These are phyloP conservation scores for Nakazawaea peltata DNA, from an alignment of 805 yeast species.

Conservation along the genomic window DNA sequence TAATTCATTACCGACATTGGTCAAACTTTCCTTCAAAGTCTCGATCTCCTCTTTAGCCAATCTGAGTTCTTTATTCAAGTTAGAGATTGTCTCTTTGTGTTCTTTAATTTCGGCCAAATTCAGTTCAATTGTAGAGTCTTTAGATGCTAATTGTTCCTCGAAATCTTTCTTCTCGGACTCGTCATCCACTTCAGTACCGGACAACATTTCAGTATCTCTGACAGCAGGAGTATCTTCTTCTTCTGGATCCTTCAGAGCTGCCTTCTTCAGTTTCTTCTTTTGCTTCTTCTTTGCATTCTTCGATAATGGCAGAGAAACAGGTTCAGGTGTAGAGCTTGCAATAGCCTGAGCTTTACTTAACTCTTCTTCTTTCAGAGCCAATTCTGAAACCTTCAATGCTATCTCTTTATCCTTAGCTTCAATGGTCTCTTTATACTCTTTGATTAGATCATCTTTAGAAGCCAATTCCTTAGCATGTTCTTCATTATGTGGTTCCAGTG, in stretches of 20 bases:
- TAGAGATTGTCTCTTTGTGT: slow-evolving; percentile 3
- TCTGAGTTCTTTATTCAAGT: slow-evolving; percentile 18
- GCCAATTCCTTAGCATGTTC: background rate
- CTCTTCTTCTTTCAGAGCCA: slow-evolving; percentile 11
- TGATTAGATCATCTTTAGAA: background rate
- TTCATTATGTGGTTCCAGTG: background rate
- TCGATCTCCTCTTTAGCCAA: slow-evolving; percentile 56
- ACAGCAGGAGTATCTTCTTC: slow-evolving; percentile 11
- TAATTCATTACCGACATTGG: slow-evolving; percentile 70
- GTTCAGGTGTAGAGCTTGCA: background rate
- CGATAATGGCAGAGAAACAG: slow-evolving; percentile 7
- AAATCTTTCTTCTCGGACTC: background rate
- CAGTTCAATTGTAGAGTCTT: slow-evolving; percentile 7
- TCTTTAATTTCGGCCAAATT: no score
- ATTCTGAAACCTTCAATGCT: background rate
- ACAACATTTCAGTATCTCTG: slow-evolving; percentile 15
- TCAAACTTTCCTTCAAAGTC: slow-evolving; percentile 65
- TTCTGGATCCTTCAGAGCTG: background rate
- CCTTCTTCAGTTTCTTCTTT: slow-evolving; percentile 10
- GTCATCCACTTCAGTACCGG: slow-evolving; percentile 1
- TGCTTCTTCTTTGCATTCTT: slow-evolving; percentile 14
- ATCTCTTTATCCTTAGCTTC: background rate
- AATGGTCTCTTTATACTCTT: background rate
- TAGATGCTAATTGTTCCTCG: no score
- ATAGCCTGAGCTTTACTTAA: background rate